Evolutionary conservation across 1,139 yeast species (phyloP), one percentile per base, ranked within the genome.

Genomic region (Ogataea hybrid): DNA sequence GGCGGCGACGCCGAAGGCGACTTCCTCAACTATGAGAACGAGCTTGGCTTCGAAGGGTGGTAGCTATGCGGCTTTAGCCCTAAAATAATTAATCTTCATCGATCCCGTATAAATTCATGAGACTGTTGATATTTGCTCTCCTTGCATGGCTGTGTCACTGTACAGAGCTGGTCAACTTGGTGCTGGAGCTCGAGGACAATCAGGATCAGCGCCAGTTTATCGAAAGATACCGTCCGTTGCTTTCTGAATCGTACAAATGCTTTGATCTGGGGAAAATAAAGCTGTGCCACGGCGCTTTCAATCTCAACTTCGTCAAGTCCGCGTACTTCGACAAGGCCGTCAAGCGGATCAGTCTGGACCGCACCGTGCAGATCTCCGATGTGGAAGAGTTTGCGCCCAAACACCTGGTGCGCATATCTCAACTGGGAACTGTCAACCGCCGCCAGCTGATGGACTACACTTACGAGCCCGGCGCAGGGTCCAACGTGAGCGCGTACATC

Each of bases 401-500:
- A 29, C 62, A 60, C 42, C 42, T 54, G 12, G 61, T 48, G 2
- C 42, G 63, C 18, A 28, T 60, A 9, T 51, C 58, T 0, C 59
- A 56, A 37, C 29, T 39, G 4, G 49, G 46, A 6, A 43, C 36
- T 6, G 47, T 57, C n/a, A 35, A 47, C 14, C 48, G 48, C 37
- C 50, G 58, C 22, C 55, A 52, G 31, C 31, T 46, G 11, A 63
- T 64, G 46, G 63, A 68, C 28, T 78, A 72, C 50, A 57, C 57
- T 41, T 80, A 73, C 53, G 68, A 71, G 17, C 63, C 58, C 20
- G 68, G 68, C 15, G 62, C 64, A n/a, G 75, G 84, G 0, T 48
- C 60, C 6, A 77, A 73, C 11, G 82, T 84, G 0, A 74, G 72
- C 51, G 94, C 79, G 1, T 89, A 86, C 57, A 75, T 88, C 6